phyloP scores from a whole-genome alignment of 2,329 filamentous ascomycete species.

The Harringtonia aguacate region DNA sequence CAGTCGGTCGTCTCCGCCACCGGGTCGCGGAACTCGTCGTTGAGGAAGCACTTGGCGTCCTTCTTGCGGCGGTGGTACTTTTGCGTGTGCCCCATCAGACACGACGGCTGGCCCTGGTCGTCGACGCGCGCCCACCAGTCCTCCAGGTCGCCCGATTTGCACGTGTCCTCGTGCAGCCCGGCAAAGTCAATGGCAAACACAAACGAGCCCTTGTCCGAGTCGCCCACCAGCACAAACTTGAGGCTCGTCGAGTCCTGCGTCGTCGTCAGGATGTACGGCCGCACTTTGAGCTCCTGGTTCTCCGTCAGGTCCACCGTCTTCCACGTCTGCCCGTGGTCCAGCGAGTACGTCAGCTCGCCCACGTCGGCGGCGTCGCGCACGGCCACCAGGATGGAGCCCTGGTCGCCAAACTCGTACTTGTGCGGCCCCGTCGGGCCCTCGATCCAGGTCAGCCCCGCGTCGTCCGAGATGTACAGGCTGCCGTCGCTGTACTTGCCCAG shows the following conservation, averaged over 20 bases:
- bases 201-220: conserved; percentile 42
- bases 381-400: conserved; percentile 80
- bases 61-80: conserved; percentile 78
- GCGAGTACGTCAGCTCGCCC: conserved; percentile 58
- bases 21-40: conserved; percentile 73
- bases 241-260: conserved; percentile 86
- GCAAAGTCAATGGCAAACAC: conserved; percentile 76
- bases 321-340: conserved; percentile 87
- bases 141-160: conserved; percentile 69
- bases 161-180: conserved; percentile 69
- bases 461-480: conserved; percentile 78
- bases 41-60: conserved; percentile 79
- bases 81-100: conserved; percentile 94
- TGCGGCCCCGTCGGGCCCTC: conserved; percentile 68
- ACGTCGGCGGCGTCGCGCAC: conserved; percentile 61
- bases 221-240: conserved; percentile 74
- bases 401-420: conserved; percentile 93
- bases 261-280: conserved; percentile 68
- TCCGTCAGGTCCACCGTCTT: conserved; percentile 54
- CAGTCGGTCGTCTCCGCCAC: conserved; percentile 61
- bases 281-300: conserved; percentile 48
- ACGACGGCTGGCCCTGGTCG: conserved; percentile 69
- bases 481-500: conserved; percentile 63
- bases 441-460: conserved; percentile 80
- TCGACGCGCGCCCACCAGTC: conserved; percentile 80